A percentile compares a stretch with the other conserved stretches of the same genome.
Conservation (phyloP, 768 basidiomycete genomes). For the Scleroderma bovista region DNA sequence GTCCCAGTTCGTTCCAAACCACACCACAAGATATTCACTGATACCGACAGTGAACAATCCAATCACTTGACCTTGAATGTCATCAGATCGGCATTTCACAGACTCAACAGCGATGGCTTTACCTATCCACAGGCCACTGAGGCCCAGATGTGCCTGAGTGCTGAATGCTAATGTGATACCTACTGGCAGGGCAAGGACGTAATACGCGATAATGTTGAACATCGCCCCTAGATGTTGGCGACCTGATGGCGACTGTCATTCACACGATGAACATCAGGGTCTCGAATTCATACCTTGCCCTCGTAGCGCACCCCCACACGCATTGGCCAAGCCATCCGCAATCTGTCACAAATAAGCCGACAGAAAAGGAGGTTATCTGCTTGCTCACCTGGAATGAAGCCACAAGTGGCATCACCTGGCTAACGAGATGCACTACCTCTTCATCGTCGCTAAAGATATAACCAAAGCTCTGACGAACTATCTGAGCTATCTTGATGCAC, state of each 20-base stretch:
- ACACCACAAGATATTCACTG: constrained; percentile 60
- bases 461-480: constrained; percentile 44
- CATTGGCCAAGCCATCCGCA: constrained; percentile 47
- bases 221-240: constrained; percentile 68
- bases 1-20: constrained; percentile 47
- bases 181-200: constrained; percentile 46
- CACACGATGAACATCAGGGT: not conserved
- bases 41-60: constrained; percentile 68
- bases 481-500: not conserved
- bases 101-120: not conserved
- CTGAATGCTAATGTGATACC: constrained; percentile 49
- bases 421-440: constrained; percentile 45
- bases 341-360: constrained; percentile 25
- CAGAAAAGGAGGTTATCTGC: not conserved
- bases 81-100: constrained; percentile 6
- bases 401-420: constrained; percentile 46
- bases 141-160: constrained; percentile 31
- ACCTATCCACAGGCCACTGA: constrained; percentile 52
- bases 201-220: constrained; percentile 67
- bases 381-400: constrained; percentile 46
- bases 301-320: constrained; percentile 45
- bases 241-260: constrained; percentile 19
- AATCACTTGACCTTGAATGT: constrained; percentile 56
- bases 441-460: constrained; percentile 64
- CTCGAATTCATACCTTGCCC: constrained; percentile 34